Conservation (phyloP, 352 stramenopile species). For the Pythium myriotylum region DNA sequence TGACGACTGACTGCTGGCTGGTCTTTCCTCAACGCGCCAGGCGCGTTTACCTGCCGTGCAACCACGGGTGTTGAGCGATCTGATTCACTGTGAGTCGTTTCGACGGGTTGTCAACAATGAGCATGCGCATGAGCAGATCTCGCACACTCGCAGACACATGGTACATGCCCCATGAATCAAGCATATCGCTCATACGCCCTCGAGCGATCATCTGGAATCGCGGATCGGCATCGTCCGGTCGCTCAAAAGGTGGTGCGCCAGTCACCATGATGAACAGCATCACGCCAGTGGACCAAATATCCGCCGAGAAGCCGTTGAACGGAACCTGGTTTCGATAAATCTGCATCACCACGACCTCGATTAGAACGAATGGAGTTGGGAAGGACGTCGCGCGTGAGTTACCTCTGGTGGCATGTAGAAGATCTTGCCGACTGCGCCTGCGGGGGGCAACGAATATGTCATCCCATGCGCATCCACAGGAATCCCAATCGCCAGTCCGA, state of each 20-base stretch:
- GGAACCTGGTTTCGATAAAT: constrained; percentile 90
- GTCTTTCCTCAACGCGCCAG: too few relatives aligned
- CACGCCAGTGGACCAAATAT: constrained; percentile 94
- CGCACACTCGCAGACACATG: constrained; percentile 73
- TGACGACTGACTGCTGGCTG: too few relatives aligned
- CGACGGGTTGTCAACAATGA: constrained; percentile 81
- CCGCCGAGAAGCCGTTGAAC: constrained; percentile 91
- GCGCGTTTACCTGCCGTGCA: constrained; percentile 56
- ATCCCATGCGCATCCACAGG: constrained; percentile 82
- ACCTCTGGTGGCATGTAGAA: constrained; percentile 91
- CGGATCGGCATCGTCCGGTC: constrained; percentile 75
- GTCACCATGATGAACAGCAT: constrained; percentile 96
- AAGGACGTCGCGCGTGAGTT: too few relatives aligned
- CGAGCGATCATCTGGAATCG: constrained; percentile 87
- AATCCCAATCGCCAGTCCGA: constrained; percentile 84
- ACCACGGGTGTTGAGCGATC: constrained; percentile 84
- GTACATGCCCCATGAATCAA: constrained; percentile 87
- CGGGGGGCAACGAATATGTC: constrained; percentile 82
- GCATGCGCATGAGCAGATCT: constrained; percentile 77
- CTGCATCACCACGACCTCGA: constrained; percentile 26
- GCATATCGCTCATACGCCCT: constrained; percentile 80
- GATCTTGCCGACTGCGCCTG: constrained; percentile 85
- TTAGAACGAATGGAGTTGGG: too few relatives aligned
- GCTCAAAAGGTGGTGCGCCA: constrained; percentile 90
- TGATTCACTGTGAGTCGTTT: constrained; percentile 78